Conservation (phyloP, 2,329 filamentous ascomycete genomes). For the Raffaelea ambrosiae region DNA sequence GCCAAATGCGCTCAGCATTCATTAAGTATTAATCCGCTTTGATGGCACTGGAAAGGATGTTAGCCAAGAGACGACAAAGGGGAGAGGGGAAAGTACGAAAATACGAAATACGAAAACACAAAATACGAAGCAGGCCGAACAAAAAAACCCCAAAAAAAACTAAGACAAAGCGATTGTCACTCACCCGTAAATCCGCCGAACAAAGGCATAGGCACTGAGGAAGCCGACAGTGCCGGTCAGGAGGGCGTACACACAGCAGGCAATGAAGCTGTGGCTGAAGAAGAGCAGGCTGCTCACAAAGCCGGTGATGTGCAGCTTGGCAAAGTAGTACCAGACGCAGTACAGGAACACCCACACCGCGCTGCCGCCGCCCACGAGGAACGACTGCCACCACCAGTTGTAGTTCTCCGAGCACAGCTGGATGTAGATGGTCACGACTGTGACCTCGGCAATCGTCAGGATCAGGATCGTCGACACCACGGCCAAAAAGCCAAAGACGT, state of each 20-base stretch:
- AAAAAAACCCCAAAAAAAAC: background rate
- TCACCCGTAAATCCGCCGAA: constrained; percentile 73
- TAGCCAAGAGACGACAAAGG: constrained; percentile 9
- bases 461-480: constrained; percentile 65
- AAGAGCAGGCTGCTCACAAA: constrained; percentile 74
- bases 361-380: constrained; percentile 68
- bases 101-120: too few relatives aligned
- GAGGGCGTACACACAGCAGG: constrained; percentile 72
- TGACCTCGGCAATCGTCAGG: constrained; percentile 73
- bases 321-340: constrained; percentile 75
- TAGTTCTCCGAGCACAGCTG: constrained; percentile 81
- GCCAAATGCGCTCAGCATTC: background rate
- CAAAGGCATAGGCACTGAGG: constrained; percentile 74
- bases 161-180: too few relatives aligned
- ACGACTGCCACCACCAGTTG: constrained; percentile 89
- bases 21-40: constrained; percentile 35
- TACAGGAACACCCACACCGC: constrained; percentile 77
- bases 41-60: constrained; percentile 31
- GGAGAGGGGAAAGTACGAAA: too few relatives aligned
- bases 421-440: constrained; percentile 73
- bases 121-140: too few relatives aligned
- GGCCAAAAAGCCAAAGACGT: constrained; percentile 79
- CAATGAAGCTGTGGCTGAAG: constrained; percentile 77
- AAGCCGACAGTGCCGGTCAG: constrained; percentile 80
- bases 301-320: constrained; percentile 71